These are phyloP conservation scores for Pharnaceum exiguum DNA, from an alignment of 148 eudicot species.

Conservation along the genomic window DNA sequence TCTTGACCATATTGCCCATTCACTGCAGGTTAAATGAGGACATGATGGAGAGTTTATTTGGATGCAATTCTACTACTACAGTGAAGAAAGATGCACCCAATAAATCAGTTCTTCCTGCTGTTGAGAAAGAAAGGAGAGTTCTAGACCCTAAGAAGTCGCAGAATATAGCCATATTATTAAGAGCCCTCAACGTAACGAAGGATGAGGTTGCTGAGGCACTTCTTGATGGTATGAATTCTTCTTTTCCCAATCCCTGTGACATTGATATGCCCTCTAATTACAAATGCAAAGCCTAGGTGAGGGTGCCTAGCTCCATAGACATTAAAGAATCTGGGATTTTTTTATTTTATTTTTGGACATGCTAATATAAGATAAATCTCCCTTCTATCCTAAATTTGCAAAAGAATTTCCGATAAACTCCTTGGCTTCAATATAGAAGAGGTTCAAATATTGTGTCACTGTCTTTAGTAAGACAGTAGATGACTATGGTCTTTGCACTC, in stretches of 20 bases:
- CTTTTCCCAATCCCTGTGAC: neutral
- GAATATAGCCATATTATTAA: slow-evolving; percentile 47
- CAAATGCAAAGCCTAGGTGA: too few relatives aligned
- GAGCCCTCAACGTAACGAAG: slow-evolving; percentile 50
- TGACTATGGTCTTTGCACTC: too few relatives aligned
- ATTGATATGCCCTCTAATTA: too few relatives aligned
- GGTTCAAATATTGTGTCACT: too few relatives aligned
- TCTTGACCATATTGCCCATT: slow-evolving; percentile 7
- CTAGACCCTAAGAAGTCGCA: slow-evolving; percentile 58
- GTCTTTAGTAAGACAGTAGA: too few relatives aligned
- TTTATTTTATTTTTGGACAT: too few relatives aligned
- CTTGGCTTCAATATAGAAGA: too few relatives aligned
- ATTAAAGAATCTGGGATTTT: too few relatives aligned
- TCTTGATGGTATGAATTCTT: slow-evolving; percentile 33
- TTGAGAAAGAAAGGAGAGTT: slow-evolving; percentile 38
- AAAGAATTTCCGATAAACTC: too few relatives aligned
- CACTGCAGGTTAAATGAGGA: slow-evolving; percentile 51
- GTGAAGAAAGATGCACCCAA: slow-evolving; percentile 26
- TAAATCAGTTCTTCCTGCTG: slow-evolving; percentile 28
- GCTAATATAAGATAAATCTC: too few relatives aligned
- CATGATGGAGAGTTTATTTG: slow-evolving; percentile 54
- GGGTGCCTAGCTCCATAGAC: too few relatives aligned
- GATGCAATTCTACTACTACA: slow-evolving; percentile 25
- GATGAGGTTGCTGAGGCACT: slow-evolving; percentile 63
- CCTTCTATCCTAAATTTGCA: too few relatives aligned